phyloP scores from a whole-genome alignment of 1,139 yeast species.

The Kodamaea derodonti region DNA sequence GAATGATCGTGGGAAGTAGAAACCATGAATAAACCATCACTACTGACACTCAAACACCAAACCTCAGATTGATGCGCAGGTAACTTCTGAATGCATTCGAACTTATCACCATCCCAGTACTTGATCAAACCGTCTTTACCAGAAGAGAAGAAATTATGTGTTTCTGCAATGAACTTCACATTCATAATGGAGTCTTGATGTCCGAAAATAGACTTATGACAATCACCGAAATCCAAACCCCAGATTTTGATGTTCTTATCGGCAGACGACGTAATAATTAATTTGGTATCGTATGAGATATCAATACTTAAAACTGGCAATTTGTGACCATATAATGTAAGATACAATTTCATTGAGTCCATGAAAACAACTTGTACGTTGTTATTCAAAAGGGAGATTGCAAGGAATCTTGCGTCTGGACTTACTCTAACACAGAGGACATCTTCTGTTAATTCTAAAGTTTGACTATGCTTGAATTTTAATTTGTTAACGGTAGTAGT shows the following conservation, averaged over 20 bases:
- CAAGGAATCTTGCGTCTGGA: conserved; percentile 72
- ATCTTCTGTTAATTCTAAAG: conserved; percentile 83
- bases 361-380: conserved; percentile 90
- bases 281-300: conserved; percentile 81
- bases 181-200: conserved; percentile 95
- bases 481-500: conserved; percentile 46
- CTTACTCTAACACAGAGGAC: conserved; percentile 79
- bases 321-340: conserved; percentile 92
- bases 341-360: conserved; percentile 80
- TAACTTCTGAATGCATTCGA: conserved; percentile 85
- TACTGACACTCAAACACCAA: conserved; percentile 81
- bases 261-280: conserved; percentile 89
- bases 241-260: conserved; percentile 96
- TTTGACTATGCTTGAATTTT: conserved; percentile 67
- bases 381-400: conserved; percentile 83
- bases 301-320: conserved; percentile 89
- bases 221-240: conserved; percentile 99
- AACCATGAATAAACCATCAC: conserved; percentile 67
- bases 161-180: conserved; percentile 76
- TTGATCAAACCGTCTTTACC: conserved; percentile 87
- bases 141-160: conserved; percentile 86
- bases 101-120: conserved; percentile 98
- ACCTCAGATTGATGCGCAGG: conserved; percentile 91
- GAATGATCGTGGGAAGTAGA: conserved; percentile 95
- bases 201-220: conserved; percentile 93